Conservation (phyloP, 768 basidiomycete species). For the Leucocoprinus sp. region DNA sequence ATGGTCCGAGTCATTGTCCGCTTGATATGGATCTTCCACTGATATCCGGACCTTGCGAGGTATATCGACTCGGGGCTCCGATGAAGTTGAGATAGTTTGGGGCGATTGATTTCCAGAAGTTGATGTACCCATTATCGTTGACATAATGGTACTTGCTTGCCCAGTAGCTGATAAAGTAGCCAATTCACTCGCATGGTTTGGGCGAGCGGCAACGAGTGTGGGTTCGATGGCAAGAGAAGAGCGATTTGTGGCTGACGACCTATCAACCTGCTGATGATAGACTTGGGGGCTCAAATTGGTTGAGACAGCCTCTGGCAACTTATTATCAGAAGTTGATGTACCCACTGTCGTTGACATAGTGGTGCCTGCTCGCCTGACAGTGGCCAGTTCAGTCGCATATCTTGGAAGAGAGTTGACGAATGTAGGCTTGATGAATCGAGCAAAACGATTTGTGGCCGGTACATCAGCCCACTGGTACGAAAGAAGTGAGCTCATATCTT, state of each 20-base stretch:
- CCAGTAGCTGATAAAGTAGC: not conserved
- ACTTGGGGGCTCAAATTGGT: no score
- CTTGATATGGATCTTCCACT: slow-evolving; percentile 7
- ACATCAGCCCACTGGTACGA: not conserved
- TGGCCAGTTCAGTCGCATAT: not conserved
- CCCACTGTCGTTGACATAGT: not conserved
- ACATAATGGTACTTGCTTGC: not conserved
- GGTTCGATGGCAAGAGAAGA: not conserved
- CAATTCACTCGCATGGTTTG: not conserved
- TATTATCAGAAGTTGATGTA: not conserved
- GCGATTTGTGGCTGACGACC: not conserved
- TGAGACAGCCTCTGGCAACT: not conserved
- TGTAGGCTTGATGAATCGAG: not conserved
- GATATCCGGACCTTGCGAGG: slow-evolving; percentile 6
- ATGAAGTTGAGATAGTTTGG: not conserved
- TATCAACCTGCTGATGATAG: not conserved
- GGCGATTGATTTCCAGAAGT: not conserved
- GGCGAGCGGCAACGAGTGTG: not conserved
- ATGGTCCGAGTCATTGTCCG: slow-evolving; percentile 9
- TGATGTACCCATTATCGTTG: not conserved
- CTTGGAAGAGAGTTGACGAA: not conserved
- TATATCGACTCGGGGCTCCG: not conserved
- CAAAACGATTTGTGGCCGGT: not conserved
- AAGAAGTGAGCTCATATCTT: not conserved
- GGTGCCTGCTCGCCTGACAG: not conserved